Conservation (phyloP, 225 moss, liverwort and hornwort genomes). For the Thuidium tamariscinum region DNA sequence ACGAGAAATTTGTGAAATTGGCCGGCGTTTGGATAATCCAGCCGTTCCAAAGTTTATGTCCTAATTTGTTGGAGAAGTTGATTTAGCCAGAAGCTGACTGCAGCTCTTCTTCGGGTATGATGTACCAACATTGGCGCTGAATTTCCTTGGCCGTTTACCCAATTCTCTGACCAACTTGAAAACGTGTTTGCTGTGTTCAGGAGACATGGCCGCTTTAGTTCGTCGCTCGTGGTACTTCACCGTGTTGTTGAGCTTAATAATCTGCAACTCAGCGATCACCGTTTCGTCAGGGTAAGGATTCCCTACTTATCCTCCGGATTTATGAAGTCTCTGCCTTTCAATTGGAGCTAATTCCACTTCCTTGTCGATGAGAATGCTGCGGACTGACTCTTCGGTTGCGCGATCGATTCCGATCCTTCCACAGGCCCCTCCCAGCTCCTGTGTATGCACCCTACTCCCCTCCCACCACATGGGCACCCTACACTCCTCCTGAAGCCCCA, state of each 20-base stretch:
- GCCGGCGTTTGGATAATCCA: not conserved
- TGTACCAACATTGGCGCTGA: not conserved
- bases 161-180: not conserved
- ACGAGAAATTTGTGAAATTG: not conserved
- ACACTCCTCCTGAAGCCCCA: conserved; percentile 1
- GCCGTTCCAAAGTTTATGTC: not conserved
- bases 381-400: not conserved
- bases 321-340: not conserved
- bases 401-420: not conserved
- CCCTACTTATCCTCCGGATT: not conserved
- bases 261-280: not conserved
- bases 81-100: not conserved
- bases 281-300: not conserved
- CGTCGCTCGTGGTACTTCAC: not conserved
- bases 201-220: conserved; percentile 2
- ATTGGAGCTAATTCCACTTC: not conserved
- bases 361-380: not conserved
- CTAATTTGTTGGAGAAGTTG: not conserved
- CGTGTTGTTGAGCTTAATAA: not conserved
- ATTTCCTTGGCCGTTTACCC: no score
- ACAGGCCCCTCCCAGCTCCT: conserved; percentile 11
- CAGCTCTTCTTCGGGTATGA: not conserved
- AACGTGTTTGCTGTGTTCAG: not conserved
- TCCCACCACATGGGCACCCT: conserved; percentile 9
- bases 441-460: not conserved